Base-by-base conservation (phyloP, 805 yeast genomes). In the Scheffersomyces stipitis region DNA sequence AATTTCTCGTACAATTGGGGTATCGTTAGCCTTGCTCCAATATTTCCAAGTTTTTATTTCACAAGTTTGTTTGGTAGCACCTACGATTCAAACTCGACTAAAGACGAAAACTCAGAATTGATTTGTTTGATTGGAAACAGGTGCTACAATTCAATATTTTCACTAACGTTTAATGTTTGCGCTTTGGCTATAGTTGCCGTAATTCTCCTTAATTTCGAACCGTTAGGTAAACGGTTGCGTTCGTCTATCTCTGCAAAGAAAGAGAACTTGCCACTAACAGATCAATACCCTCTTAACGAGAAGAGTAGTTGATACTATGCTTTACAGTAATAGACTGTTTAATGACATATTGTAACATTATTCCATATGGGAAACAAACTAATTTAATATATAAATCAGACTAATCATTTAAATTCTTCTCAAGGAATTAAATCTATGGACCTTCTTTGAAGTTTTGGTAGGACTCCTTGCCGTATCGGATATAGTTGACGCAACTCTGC, bases 1-100 rank as follows among this genome's bases (percentile, higher is more conserved):
- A 69, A 75, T 35, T 83, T 84, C 49, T 75, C 86, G 5, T 78
- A 75, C 45, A 83, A 83, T 50, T 85, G 89, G 86, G 95, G 95
- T 0, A 53, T 80, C 24, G 71, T 83, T 15, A 79, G 81, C 8
- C 51, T 82, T 35, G 78, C 89, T 0, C 90, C 93, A 1, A 73
- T 82, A 12, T 44, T 80, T 0, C 78, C 85, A 1, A 75, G 83
- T 27, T 75, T 76, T 44, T 60, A 73, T 40, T 71, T 85, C 45
- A 83, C 86, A 29, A 66, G 71, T 36, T 56, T 80, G 28, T 81
- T 84, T 58, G 93, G 93, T 8, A 52, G 62, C 16, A 68, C 74
- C 20, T 85, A 80, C 56, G 95, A 85, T 53, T 57, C 69, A 12
- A 52, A 62, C 33, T 56, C 71, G 5, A 39, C 28, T 6, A 40